Conservation (phyloP, 805 yeast genomes). For the Ogataea methylovora region DNA sequence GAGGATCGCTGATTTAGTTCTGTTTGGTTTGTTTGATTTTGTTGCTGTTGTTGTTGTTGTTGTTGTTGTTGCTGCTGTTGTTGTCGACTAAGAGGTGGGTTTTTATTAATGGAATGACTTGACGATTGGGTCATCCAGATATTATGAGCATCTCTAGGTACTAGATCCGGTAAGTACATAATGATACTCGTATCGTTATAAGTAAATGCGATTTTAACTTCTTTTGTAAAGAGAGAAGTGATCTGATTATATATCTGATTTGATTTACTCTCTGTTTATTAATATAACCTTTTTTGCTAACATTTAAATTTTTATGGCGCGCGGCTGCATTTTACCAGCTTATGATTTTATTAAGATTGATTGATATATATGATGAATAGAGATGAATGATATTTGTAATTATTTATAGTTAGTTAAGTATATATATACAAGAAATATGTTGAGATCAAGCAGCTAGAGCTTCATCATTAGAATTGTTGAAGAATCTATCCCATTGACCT, state of each 20-base stretch:
- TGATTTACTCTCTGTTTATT: too few relatives aligned
- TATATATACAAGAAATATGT: slow-evolving; percentile 1
- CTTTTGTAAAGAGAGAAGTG: too few relatives aligned
- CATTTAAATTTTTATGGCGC: too few relatives aligned
- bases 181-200: neutral
- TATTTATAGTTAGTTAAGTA: neutral
- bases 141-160: slow-evolving; percentile 37
- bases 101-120: too few relatives aligned
- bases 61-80: slow-evolving; percentile 1
- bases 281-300: too few relatives aligned
- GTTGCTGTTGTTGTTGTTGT: slow-evolving; percentile 14
- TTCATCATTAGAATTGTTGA: slow-evolving; percentile 19
- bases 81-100: too few relatives aligned
- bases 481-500: slow-evolving; percentile 86
- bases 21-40: slow-evolving; percentile 4
- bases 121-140: too few relatives aligned
- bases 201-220: too few relatives aligned
- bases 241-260: neutral
- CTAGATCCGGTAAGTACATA: slow-evolving; percentile 43
- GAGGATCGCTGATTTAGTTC: slow-evolving; percentile 2
- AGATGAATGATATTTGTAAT: neutral
- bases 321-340: too few relatives aligned
- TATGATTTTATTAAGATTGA: too few relatives aligned
- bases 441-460: slow-evolving; percentile 2
- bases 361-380: too few relatives aligned